Conservation (phyloP, 1,284 basidiomycete species). For the Cryptococcus deneoformans region DNA sequence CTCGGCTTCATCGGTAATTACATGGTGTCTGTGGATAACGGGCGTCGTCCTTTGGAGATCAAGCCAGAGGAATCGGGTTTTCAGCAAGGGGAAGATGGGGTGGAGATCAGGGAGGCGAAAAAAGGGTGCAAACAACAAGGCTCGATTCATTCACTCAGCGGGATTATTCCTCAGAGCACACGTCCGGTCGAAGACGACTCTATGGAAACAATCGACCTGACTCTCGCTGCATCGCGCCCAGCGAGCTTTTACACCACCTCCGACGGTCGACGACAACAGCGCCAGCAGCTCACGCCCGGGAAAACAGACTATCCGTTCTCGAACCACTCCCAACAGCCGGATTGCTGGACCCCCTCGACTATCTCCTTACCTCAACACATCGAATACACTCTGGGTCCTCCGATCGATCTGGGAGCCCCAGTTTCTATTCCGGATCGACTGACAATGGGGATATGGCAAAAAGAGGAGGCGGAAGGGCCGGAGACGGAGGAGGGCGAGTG, state of each 20-base stretch:
- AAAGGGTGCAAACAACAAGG: background rate
- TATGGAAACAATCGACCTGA: conserved; percentile 9
- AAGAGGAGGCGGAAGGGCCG: conserved; percentile 3
- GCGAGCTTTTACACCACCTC: conserved; percentile 1
- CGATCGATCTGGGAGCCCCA: background rate
- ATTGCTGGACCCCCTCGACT: conserved; percentile 20
- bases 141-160: background rate
- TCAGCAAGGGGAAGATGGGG: conserved; percentile 18
- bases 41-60: conserved; percentile 4
- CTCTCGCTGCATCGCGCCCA: conserved; percentile 6
- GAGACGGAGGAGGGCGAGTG: background rate
- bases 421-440: background rate
- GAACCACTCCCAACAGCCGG: conserved; percentile 19
- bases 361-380: conserved; percentile 4
- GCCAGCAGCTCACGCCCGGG: background rate
- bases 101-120: background rate
- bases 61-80: conserved; percentile 10
- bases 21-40: conserved; percentile 8
- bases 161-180: background rate
- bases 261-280: background rate
- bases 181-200: background rate
- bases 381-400: background rate
- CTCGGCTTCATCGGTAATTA: conserved; percentile 13
- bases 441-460: conserved; percentile 1
- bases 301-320: conserved; percentile 10